Evolutionary conservation across 805 yeast species (phyloP).

Genomic region (Maudiozyma serrabonitensis): DNA sequence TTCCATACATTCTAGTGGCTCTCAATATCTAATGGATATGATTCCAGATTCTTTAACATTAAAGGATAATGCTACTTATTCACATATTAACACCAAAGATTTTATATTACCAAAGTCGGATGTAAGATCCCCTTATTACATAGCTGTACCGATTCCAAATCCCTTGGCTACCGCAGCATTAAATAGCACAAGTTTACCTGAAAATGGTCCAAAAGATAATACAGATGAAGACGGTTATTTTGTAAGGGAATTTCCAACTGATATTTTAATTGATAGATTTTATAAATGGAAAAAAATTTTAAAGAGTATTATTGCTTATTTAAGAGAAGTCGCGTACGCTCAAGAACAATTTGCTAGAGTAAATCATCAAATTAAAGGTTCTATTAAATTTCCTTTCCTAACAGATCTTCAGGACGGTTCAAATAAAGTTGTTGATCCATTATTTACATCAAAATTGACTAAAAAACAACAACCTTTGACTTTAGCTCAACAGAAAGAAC

Average conservation of each 20-base stretch:
- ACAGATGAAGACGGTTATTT: slow-evolving; percentile 15
- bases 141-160: slow-evolving; percentile 29
- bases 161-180: slow-evolving; percentile 10
- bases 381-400: slow-evolving; percentile 36
- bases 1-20: slow-evolving; percentile 14
- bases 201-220: not conserved
- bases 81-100: slow-evolving; percentile 2
- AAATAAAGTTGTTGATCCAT: slow-evolving; percentile 37
- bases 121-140: slow-evolving; percentile 26
- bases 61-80: slow-evolving; percentile 5
- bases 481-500: slow-evolving; percentile 13
- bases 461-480: slow-evolving; percentile 22
- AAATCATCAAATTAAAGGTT: slow-evolving; percentile 66
- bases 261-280: slow-evolving; percentile 67
- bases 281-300: slow-evolving; percentile 73
- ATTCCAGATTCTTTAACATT: slow-evolving; percentile 10
- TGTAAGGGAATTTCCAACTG: slow-evolving; percentile 54
- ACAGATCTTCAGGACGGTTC: slow-evolving; percentile 29
- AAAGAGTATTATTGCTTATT: slow-evolving; percentile 57
- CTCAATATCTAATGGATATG: slow-evolving; percentile 18
- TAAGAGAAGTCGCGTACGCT: slow-evolving; percentile 65
- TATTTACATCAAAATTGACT: slow-evolving; percentile 37
- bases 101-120: slow-evolving; percentile 21
- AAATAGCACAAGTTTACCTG: slow-evolving; percentile 1
- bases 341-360: slow-evolving; percentile 65